A percentile compares a stretch with the other conserved stretches of the same genome.
Conservation (phyloP, 805 yeast species). For the Myxozyma geophila region DNA sequence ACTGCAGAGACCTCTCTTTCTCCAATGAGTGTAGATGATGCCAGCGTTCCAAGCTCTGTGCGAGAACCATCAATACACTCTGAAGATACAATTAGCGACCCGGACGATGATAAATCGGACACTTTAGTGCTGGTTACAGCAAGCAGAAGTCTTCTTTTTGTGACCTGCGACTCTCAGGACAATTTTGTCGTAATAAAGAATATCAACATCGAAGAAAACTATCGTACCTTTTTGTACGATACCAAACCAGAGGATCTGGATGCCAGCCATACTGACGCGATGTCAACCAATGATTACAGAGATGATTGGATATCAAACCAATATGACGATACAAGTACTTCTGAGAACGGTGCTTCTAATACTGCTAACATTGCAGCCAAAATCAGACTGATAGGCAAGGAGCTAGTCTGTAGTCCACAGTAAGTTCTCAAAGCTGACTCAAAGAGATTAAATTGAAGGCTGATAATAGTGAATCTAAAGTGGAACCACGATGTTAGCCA, state of each 20-base stretch:
- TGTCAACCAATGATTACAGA: neutral
- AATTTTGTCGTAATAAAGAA: constrained; percentile 15
- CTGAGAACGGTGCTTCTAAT: neutral
- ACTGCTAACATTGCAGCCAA: constrained; percentile 14
- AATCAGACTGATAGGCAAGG: constrained; percentile 24
- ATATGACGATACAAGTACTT: neutral
- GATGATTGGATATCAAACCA: neutral
- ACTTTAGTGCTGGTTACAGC: constrained; percentile 22
- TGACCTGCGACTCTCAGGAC: constrained; percentile 9
- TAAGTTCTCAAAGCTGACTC: neutral
- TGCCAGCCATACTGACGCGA: neutral
- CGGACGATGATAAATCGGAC: constrained; percentile 13
- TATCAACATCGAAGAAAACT: constrained; percentile 8
- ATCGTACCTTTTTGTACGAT: constrained; percentile 9
- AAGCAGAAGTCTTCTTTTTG: constrained; percentile 23
- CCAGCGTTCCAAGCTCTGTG: neutral
- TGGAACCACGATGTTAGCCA: constrained; percentile 17
- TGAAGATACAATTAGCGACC: neutral
- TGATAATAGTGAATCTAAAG: neutral
- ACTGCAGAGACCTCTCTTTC: neutral
- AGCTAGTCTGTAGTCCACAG: constrained; percentile 6
- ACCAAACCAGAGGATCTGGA: neutral
- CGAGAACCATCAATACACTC: neutral
- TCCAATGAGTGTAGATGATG: constrained; percentile 11
- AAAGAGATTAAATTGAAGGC: no score